Base-by-base conservation (phyloP, 78 protist genomes). In the Dictyostelium intermedium region DNA sequence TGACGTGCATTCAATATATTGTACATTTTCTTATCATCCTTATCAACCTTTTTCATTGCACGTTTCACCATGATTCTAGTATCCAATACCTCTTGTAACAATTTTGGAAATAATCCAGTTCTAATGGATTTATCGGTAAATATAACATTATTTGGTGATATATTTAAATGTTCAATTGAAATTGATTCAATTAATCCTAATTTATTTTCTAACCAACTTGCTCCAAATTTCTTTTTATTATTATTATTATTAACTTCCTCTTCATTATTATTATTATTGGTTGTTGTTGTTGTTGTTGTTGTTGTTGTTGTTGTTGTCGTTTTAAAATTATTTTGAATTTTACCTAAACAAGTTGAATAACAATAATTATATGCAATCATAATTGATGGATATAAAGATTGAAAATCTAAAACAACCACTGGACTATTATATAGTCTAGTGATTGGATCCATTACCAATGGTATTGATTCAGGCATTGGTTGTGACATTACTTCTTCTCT, bases 291-390 rank as follows among this genome's bases (percentile, higher is more conserved):
- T 5, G 2, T 39, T 4, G 4, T 39, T 39, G 4, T 39, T 39
- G 4, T 39, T 39, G 14, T 63, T 32, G 20, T 32, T 25, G 20
- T 70, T 69, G 60, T 45, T 13, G 79, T 41, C 16, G 23, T 50
- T 13, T 20, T 56, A 56, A 56, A 56, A 20, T 56, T 56, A 56
- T n/a, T 25, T 35, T 14, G 14, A 27, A 86, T 61, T 72, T 35
- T 92, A 7, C 95, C 96, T 35, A 92, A 82, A 43, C 94, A 96
- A 27, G 96, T 96, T n/a, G 95, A 92, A 56, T 72, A 96, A 39
- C 99, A 99, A 18, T 95, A 77, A 92, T 99, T 99, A 97, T 99
- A 97, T 20, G 99, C 99, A 78, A 98, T 98, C 85, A 99, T 95
- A 23, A 99, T 79, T 4, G 99, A 97, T 47, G 99, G 99, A 73